Conservation (phyloP, 2,329 filamentous ascomycete species). For the Knufia petricola region DNA sequence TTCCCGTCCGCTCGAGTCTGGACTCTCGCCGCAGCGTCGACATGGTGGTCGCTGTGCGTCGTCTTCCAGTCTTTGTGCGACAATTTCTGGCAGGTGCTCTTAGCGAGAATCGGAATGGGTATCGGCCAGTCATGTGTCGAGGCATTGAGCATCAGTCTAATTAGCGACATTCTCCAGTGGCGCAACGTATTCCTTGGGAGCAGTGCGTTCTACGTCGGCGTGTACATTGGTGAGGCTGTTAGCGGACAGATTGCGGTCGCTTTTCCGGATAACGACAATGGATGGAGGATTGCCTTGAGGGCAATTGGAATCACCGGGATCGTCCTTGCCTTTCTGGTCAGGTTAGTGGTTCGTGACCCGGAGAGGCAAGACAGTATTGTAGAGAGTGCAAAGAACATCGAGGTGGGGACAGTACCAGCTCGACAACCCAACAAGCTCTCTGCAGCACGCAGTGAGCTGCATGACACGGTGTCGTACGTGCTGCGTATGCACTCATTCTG, state of each 20-base stretch:
- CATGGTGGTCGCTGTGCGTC: conserved; percentile 24
- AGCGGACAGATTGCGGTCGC: conserved; percentile 14
- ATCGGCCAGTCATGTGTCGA: conserved; percentile 23
- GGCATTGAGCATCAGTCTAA: conserved; percentile 23
- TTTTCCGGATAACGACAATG: conserved; percentile 10
- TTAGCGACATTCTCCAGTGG: conserved; percentile 22
- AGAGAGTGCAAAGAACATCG: too few relatives aligned
- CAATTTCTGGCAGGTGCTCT: conserved; percentile 23
- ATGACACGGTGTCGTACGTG: conserved; percentile 11
- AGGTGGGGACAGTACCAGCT: too few relatives aligned
- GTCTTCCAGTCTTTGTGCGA: conserved; percentile 22
- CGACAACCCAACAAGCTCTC: conserved; percentile 12
- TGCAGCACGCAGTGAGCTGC: conserved; percentile 10
- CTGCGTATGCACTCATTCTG: conserved; percentile 22
- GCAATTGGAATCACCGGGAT: conserved; percentile 19
- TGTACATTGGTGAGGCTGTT: conserved; percentile 21
- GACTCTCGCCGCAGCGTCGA: conserved; percentile 17
- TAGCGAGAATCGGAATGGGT: conserved; percentile 23
- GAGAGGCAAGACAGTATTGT: too few relatives aligned
- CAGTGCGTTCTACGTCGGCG: conserved; percentile 16
- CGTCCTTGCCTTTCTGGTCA: conserved; percentile 17
- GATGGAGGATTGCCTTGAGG: conserved; percentile 19
- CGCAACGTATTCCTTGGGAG: conserved; percentile 21
- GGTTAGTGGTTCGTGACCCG: conserved; percentile 7
- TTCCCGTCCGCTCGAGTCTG: conserved; percentile 20